phyloP scores from a whole-genome alignment of 805 yeast species.

The Clavispora fructus region DNA sequence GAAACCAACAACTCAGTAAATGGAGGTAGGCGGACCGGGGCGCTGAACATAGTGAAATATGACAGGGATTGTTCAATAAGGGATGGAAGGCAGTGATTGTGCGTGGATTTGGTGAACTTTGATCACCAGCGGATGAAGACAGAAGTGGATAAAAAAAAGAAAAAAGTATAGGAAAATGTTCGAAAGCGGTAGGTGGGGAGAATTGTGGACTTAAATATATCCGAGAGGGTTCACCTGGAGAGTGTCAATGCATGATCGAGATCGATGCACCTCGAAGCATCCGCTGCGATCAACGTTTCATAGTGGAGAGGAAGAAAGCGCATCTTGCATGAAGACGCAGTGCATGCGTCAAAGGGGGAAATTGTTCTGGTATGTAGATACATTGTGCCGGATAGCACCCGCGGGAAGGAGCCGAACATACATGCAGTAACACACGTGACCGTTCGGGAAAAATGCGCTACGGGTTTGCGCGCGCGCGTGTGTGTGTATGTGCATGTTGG shows the following conservation, averaged over 20 bases:
- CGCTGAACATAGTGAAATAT: neutral
- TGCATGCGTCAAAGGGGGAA: neutral
- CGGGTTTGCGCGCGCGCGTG: neutral
- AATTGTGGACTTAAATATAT: neutral
- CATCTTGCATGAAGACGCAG: neutral
- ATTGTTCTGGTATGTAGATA: neutral
- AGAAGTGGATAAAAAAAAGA: too few relatives aligned
- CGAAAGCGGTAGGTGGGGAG: too few relatives aligned
- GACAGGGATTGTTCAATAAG: too few relatives aligned
- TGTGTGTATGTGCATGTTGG: neutral
- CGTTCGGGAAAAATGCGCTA: neutral
- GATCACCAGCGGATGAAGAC: too few relatives aligned
- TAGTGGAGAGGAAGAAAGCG: neutral
- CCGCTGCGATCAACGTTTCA: neutral
- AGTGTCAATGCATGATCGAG: neutral
- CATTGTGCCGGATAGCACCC: neutral
- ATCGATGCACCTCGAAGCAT: neutral
- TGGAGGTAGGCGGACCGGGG: slow-evolving; percentile 9
- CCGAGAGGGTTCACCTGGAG: neutral
- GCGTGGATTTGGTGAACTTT: neutral
- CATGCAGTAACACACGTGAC: neutral
- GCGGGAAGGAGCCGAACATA: neutral
- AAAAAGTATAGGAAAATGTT: too few relatives aligned
- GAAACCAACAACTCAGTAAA: slow-evolving; percentile 12
- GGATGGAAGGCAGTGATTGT: neutral